Base-by-base conservation (phyloP, 805 yeast species). In the Candida gorgasii region DNA sequence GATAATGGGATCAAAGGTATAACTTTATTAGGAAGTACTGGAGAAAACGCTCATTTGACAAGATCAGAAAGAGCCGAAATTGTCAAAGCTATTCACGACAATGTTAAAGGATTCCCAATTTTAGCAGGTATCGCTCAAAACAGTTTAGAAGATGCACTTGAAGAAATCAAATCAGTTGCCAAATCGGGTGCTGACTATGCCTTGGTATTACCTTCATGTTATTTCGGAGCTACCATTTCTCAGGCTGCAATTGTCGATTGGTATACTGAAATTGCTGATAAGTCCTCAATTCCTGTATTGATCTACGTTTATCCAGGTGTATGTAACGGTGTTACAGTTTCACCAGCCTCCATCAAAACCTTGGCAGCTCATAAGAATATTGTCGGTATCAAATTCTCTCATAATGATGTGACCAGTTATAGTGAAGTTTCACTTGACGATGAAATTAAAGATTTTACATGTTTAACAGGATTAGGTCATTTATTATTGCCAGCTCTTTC, bases 391-490 rank as follows among this genome's bases (percentile, higher is more conserved):
- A 78, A 78, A 58, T 59, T 76, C 47, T 69, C 80, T 5, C 76
- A 77, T 53, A 76, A 73, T 23, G 76, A 78, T 52, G 69, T 77
- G 27, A 63, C 78, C 16, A 69, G 68, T 38, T 73, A 74, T 52
- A 63, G 73, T 19, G 57, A 71, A 45, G 61, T 78, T 30, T 76
- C 77, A 1, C 59, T 67, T 18, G 67, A 69, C 51, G 66, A 69
- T 31, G 63, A 59, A 29, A 65, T 74, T 42, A 67, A 65, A 48
- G 62, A 72, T 48, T 78, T 78, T 61, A 45, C 56, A 20, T 57
- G 69, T 26, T 67, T 74, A 49, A 70, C 79, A 7, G 82, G 82
- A 12, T 61, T 75, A 14, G 80, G 80, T 20, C 80, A 77, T 53
- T 58, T 75, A 30, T 57, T 78, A 26, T 55, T 75, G 24, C 80